Conservation (phyloP, 331 rosid genomes). For the Arachis monticola region DNA sequence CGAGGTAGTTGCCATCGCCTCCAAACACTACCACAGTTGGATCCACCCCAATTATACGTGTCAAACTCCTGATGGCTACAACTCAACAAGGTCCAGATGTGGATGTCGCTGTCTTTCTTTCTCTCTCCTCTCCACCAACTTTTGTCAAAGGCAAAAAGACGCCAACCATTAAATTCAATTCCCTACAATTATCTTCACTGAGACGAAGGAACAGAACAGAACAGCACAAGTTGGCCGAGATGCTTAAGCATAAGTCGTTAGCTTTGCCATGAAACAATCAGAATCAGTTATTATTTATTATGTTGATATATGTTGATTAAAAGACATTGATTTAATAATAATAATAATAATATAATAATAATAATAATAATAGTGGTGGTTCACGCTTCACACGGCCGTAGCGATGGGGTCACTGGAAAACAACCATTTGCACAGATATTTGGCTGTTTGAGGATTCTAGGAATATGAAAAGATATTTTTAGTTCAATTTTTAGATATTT, state of each 20-base stretch:
- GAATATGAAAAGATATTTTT: too few species aligned
- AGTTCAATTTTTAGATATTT: too few species aligned
- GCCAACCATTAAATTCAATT: neutral
- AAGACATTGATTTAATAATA: neutral
- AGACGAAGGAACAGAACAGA: neutral
- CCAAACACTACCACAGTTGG: neutral
- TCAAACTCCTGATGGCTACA: neutral
- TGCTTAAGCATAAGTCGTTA: neutral
- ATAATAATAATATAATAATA: neutral
- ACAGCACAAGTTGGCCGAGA: conserved; percentile 15
- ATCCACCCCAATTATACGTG: neutral
- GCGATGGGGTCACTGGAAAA: conserved; percentile 46
- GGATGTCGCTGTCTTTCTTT: neutral
- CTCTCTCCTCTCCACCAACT: neutral
- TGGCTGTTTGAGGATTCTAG: too few species aligned
- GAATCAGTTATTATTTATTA: neutral
- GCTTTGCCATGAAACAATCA: neutral
- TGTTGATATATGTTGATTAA: neutral
- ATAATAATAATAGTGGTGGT: neutral
- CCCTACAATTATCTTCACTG: neutral
- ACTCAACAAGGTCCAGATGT: neutral
- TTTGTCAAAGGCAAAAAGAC: neutral
- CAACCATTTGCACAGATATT: neutral
- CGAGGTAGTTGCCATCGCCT: conserved; percentile 18
- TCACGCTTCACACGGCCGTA: conserved; percentile 31